Evolutionary conservation across 179 eudicot genomes (phyloP), one percentile per base, ranked within the genome.

Genomic region (Beta macrorhiza): DNA sequence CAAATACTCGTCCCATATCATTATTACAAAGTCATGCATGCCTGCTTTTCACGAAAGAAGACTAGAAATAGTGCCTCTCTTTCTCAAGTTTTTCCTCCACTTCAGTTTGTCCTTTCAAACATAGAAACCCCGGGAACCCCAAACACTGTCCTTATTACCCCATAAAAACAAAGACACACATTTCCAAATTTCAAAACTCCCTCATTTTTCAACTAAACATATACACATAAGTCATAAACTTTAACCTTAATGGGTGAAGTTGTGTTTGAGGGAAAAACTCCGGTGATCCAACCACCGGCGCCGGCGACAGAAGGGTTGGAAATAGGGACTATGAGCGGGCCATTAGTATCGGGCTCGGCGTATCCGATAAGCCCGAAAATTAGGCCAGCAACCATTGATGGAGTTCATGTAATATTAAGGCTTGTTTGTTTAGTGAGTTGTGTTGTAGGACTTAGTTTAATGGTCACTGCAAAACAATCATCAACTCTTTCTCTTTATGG

Each of bases 381-480:
- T 25, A 62, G 32, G 61, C 77, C 85, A 10, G 75, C 78, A 19
- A 80, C 19, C n/a, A 75, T 87, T 5, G 89, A 88, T 58, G 78
- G 80, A 51, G 61, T 84, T 15, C 87, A 87, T 56, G 87, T 86
- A 17, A 77, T 85, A 16, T 37, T 95, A 37, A 80, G 98, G 85
- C 55, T 88, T 56, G 67, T 87, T 17, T 95, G 95, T 69, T 77
- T 91, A 32, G 74, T 79, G 63, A 85, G 88, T 20, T 87, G 92
- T 0, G 86, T 91, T 10, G 83, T 69, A 0, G 89, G 83, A 0
- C 56, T 91, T 7, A 83, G 88, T 58, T 76, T 93, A 11, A 95
- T 95, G 99, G 88, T 85, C 2, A 90, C 97, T 2, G 92, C 98
- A 0, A 80, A 93, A 74, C 88, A 93, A 83, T 68, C 84, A 2